Evolutionary conservation across 2,329 filamentous ascomycete species (phyloP), one percentile per base, ranked within the genome.

Genomic region (Lojkania enalia): DNA sequence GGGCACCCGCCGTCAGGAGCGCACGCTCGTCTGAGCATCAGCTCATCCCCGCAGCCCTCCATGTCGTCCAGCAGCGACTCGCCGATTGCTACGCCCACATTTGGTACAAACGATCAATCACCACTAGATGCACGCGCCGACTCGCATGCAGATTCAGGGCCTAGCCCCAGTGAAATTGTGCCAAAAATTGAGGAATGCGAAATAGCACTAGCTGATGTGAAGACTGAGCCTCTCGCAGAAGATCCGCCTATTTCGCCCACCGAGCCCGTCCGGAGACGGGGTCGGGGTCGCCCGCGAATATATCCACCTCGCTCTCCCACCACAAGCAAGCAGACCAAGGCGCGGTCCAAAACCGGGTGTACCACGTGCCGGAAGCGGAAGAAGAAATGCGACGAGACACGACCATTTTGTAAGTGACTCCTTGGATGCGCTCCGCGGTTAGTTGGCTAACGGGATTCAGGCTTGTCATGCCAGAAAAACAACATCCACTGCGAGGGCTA

Each of bases 401-500:
- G 71, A 53, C 73, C 73, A 27, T 63, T 63, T 31, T 77, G 72
- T 74, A 66, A 55, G 41, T 55, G 42, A 14, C 39, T 31, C 38
- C 29, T 20, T 6, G 13, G 12, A 11, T n/a, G 4, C 15, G 18
- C 27, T 18, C 3, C 32, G 5, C 37, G 12, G 25, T 32, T 23
- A 21, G 19, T 15, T 9, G 29, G 36, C 64, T 71, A 49, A 71
- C 41, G 42, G 54, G 46, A 36, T 46, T 37, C 50, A 90, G 86
- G 88, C 58, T 78, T 89, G 69, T 95, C 95, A 60, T 96, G 90
- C 63, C 86, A 94, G 71, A 96, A 95, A 77, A 96, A 95, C 66
- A 89, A 90, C 6, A 88, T 95, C 11, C 83, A 91, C 11, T 96
- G 90, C 64, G 90, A 95, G 71, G 90, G 90, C 11, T 96, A 95